Percentiles rank a stretch among this genome's conserved stretches.
phyloP scores from a whole-genome alignment of 176 grass and related monocot species.

The Phyllostachys edulis region DNA sequence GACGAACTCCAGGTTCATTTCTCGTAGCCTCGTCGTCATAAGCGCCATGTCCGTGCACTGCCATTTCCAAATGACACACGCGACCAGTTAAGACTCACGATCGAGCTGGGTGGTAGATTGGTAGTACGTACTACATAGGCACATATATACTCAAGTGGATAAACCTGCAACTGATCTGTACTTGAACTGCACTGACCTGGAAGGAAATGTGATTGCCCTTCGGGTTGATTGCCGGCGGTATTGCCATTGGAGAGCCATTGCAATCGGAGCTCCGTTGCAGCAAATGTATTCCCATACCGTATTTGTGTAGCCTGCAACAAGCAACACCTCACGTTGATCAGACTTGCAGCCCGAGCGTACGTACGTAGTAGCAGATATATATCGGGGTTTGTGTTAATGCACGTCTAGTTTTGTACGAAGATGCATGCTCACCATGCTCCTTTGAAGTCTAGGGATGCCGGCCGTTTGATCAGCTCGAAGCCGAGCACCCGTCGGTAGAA shows the following conservation, averaged over 20 bases:
- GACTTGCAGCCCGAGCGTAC: not conserved
- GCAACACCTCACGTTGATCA: not conserved
- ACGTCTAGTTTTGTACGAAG: not conserved
- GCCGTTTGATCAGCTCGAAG: constrained; percentile 69
- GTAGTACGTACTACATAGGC: not conserved
- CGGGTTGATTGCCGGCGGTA: constrained; percentile 53
- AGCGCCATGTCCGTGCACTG: constrained; percentile 59
- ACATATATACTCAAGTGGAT: too few relatives aligned
- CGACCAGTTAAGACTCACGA: not conserved
- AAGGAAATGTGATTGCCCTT: constrained; percentile 77
- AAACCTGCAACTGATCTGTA: not conserved
- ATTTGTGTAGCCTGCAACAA: constrained; percentile 54
- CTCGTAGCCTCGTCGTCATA: constrained; percentile 42
- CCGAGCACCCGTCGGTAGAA: constrained; percentile 81
- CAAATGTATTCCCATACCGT: constrained; percentile 71
- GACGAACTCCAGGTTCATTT: constrained; percentile 43
- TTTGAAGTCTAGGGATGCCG: constrained; percentile 61
- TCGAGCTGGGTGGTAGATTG: not conserved
- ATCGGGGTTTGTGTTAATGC: not conserved
- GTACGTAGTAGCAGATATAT: not conserved
- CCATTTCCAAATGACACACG: not conserved
- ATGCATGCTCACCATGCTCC: constrained; percentile 64
- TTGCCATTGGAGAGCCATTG: not conserved
- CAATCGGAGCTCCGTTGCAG: constrained; percentile 42
- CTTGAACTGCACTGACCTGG: constrained; percentile 43